Conservation (phyloP, 495 filamentous ascomycete genomes). For the Penicillium turbatum region DNA sequence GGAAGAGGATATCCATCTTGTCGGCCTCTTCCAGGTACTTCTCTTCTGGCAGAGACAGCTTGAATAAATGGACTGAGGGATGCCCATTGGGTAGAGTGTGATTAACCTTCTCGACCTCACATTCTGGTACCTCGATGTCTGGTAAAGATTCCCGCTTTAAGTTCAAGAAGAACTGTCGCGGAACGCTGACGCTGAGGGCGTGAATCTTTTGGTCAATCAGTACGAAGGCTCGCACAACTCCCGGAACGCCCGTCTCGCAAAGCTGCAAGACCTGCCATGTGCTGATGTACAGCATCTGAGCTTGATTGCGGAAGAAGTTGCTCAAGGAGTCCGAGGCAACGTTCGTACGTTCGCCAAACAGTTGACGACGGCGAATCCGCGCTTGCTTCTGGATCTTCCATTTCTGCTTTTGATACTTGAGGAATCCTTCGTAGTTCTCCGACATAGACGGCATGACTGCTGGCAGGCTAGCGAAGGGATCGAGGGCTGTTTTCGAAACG, state of each 20-base stretch:
- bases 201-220: constrained; percentile 92
- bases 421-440: constrained; percentile 83
- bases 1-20: constrained; percentile 76
- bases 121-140: constrained; percentile 82
- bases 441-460: constrained; percentile 79
- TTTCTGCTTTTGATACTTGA: constrained; percentile 96
- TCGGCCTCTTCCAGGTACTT: constrained; percentile 76
- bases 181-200: constrained; percentile 80
- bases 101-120: constrained; percentile 83
- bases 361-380: constrained; percentile 76
- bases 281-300: constrained; percentile 79
- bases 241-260: constrained; percentile 70
- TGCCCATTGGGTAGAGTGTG: constrained; percentile 94
- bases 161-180: constrained; percentile 86
- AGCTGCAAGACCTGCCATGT: constrained; percentile 96
- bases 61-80: constrained; percentile 89
- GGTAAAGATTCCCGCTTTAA: constrained; percentile 81
- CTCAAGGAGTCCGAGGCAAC: constrained; percentile 69
- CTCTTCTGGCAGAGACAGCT: constrained; percentile 83
- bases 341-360: constrained; percentile 83
- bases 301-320: constrained; percentile 84
- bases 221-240: constrained; percentile 83
- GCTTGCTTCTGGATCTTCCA: constrained; percentile 98
- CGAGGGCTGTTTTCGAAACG: constrained; percentile 53
- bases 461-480: constrained; percentile 83